Conservation (phyloP, 306 rosid genomes). For the Lathyrus aphaca region DNA sequence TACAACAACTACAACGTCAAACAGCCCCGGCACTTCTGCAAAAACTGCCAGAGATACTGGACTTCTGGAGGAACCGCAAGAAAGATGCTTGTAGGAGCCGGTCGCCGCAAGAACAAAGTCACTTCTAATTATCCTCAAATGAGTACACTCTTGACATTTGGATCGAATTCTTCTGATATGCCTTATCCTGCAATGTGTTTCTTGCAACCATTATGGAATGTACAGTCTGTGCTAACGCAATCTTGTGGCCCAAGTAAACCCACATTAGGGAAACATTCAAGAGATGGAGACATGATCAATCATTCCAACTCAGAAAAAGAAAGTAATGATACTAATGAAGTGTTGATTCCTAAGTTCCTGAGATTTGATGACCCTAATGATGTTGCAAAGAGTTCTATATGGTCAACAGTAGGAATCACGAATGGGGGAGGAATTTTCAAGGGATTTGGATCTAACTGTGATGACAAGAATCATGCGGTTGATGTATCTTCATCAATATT, state of each 20-base stretch:
- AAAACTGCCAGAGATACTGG: conserved; percentile 93
- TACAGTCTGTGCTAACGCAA: conserved; percentile 44
- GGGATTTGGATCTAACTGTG: no score
- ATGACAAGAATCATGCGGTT: no score
- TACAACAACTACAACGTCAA: conserved; percentile 85
- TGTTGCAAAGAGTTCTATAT: no score
- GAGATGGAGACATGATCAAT: conserved; percentile 54
- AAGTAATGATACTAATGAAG: no score
- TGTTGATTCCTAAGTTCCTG: no score
- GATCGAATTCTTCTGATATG: conserved; percentile 55
- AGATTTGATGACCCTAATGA: no score
- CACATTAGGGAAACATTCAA: conserved; percentile 69
- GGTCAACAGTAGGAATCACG: no score
- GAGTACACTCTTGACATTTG: conserved; percentile 57
- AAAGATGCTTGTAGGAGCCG: conserved; percentile 83
- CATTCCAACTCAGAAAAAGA: conserved; percentile 38
- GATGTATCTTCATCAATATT: no score
- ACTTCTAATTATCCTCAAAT: conserved; percentile 51
- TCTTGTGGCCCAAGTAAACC: conserved; percentile 47
- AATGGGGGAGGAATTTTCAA: no score
- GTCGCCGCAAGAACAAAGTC: conserved; percentile 86
- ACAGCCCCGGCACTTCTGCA: conserved; percentile 94
- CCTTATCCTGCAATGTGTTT: conserved; percentile 48
- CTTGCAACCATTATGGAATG: conserved; percentile 59
- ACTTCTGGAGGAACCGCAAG: conserved; percentile 92